phyloP scores from a whole-genome alignment of 106 monocot species.

The Phalaenopsis aphrodite region DNA sequence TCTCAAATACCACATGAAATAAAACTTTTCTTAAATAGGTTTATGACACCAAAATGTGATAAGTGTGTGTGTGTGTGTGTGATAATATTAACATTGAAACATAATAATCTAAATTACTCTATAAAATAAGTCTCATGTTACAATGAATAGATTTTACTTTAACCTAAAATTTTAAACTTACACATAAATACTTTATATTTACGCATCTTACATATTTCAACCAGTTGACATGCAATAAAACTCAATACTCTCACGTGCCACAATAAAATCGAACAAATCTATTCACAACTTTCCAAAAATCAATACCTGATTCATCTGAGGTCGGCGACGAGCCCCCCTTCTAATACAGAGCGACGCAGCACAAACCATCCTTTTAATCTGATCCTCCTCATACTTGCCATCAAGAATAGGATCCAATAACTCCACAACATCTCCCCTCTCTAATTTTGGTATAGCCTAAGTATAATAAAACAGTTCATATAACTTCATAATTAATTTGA shows the following conservation, averaged over 20 bases:
- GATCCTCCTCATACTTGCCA: conserved; percentile 37
- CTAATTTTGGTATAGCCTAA: conserved; percentile 60
- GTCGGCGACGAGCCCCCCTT: conserved; percentile 60
- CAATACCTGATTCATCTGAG: conserved; percentile 59
- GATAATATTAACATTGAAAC: too few relatives aligned
- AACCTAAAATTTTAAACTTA: too few relatives aligned
- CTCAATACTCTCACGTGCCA: background rate
- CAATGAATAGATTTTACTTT: too few relatives aligned
- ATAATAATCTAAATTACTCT: too few relatives aligned
- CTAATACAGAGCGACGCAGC: conserved; percentile 65
- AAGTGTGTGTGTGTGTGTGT: too few relatives aligned
- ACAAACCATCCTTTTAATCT: conserved; percentile 49
- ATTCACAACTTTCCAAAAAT: background rate
- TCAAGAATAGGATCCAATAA: conserved; percentile 59
- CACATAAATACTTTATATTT: too few relatives aligned
- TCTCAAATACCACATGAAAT: too few relatives aligned
- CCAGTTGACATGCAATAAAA: too few relatives aligned
- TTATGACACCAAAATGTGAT: too few relatives aligned
- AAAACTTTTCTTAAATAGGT: too few relatives aligned
- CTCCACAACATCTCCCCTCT: conserved; percentile 43
- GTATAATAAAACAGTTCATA: background rate
- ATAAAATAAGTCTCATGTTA: too few relatives aligned
- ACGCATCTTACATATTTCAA: too few relatives aligned
- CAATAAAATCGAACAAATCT: background rate
- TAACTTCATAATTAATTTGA: background rate